Evolutionary conservation across 139 green algal species (phyloP), one percentile per base, ranked within the genome.

Genomic region (Chlamydomonas urium): DNA sequence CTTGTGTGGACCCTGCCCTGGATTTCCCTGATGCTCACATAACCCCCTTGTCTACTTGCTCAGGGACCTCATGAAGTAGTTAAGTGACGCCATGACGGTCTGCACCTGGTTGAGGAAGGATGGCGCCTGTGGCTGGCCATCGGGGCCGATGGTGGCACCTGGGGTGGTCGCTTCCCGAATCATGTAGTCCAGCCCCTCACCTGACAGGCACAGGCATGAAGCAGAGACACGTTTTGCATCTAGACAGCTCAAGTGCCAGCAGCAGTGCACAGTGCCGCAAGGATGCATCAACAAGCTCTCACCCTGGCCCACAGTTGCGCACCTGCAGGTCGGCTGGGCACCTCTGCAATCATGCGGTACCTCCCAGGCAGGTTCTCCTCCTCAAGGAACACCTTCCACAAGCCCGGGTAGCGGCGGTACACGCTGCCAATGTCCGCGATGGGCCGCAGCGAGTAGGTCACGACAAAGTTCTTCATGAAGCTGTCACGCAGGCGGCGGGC

Each of bases 391-490:
- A 70, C 63, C 38, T 70, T 70, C 63, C 63, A 70, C 63, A 58
- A 31, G 6, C 63, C 86, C 3, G 94, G 94, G 74, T 91, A 98
- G 34, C 84, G 53, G 23, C 90, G 73, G 76, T 90, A 94, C 14
- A 94, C 82, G 24, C 78, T 86, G 70, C 88, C 90, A 2, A 90
- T 70, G 6, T 73, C 66, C 60, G 4, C 14, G 34, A 98, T 85
- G 10, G 94, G 94, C 8, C 93, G 77, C 70, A 99, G 73, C 2
- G 77, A 91, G 84, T 98, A 99, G 38, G 87, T 90, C 24, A 89
- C 84, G 38, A 72, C 77, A 80, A 98, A 97, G n/a, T 73, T 76
- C 17, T 71, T 72, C n/a, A 93, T 75, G 78, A 97, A 97, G 17
- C 78, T 65, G 23, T 93, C 77, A 28, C 83, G 80, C 81, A 97